Conservation (phyloP, 805 yeast genomes). For the Metschnikowia aberdeeniae region DNA sequence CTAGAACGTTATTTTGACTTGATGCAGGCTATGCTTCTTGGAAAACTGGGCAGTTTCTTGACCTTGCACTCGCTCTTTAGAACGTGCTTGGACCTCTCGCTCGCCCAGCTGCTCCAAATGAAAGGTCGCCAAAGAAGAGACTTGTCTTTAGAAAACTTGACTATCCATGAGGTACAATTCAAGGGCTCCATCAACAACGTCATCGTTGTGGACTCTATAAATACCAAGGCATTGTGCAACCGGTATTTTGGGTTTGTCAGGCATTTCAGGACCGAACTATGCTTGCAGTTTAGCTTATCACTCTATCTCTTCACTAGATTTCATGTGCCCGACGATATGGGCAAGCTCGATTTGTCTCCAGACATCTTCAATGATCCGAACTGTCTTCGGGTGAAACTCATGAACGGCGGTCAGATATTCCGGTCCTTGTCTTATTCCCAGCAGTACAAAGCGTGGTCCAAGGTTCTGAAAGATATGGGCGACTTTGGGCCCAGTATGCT, state of each 20-base stretch:
- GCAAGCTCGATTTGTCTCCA: constrained; percentile 16
- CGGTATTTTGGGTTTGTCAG: not conserved
- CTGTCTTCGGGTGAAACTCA: constrained; percentile 18
- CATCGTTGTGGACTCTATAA: not conserved
- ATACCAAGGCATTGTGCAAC: not conserved
- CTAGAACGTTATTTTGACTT: constrained; percentile 1
- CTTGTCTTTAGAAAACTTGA: constrained; percentile 20
- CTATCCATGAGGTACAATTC: not conserved
- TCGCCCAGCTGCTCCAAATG: constrained; percentile 20
- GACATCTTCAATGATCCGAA: constrained; percentile 6
- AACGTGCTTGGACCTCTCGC: constrained; percentile 24
- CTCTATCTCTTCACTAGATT: constrained; percentile 26
- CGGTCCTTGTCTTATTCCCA: constrained; percentile 23
- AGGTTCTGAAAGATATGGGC: constrained; percentile 19
- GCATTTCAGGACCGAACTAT: constrained; percentile 18
- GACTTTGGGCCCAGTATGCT: constrained; percentile 20
- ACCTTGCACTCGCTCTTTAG: constrained; percentile 21
- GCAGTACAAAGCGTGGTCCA: constrained; percentile 24
- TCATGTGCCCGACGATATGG: constrained; percentile 26
- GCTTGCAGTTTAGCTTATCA: constrained; percentile 27
- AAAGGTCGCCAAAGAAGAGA: constrained; percentile 25
- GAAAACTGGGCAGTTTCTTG: constrained; percentile 4
- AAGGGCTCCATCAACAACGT: not conserved
- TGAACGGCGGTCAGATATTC: constrained; percentile 24
- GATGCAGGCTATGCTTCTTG: not conserved